Percentiles rank a stretch among this genome's conserved stretches.
Conservation (phyloP, 2,329 filamentous ascomycete species). For the Ophiostoma ips region DNA sequence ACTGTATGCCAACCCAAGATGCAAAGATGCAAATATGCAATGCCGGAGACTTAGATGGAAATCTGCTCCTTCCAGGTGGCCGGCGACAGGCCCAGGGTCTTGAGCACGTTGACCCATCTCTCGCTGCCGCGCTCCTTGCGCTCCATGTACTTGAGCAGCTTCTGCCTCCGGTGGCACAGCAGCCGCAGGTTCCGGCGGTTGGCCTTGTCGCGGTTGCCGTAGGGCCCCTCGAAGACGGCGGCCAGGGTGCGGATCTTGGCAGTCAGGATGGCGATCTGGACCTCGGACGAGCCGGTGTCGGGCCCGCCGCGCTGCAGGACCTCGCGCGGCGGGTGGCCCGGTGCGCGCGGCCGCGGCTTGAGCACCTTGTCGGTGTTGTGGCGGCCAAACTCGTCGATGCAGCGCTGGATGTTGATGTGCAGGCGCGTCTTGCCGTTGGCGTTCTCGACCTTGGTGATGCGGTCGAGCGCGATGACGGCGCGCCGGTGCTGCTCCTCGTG, state of each 20-base stretch:
- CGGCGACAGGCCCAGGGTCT: conserved; percentile 72
- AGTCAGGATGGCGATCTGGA: conserved; percentile 93
- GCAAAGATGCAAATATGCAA: background rate
- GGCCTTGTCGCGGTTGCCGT: conserved; percentile 73
- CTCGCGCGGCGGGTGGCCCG: conserved; percentile 27
- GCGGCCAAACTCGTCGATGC: conserved; percentile 76
- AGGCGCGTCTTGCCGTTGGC: conserved; percentile 64
- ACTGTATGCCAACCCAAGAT: background rate
- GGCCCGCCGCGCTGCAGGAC: conserved; percentile 54
- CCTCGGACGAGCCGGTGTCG: conserved; percentile 89
- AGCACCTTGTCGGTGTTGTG: conserved; percentile 72
- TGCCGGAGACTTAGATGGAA: conserved; percentile 28
- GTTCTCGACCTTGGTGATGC: conserved; percentile 67
- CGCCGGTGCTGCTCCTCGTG: conserved; percentile 48
- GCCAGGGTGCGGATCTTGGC: conserved; percentile 79
- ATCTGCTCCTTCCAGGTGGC: conserved; percentile 90
- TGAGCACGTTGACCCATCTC: conserved; percentile 75
- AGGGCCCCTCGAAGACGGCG: conserved; percentile 50
- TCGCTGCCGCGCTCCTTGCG: conserved; percentile 81
- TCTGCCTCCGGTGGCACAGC: conserved; percentile 80
- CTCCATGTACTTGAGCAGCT: conserved; percentile 73
- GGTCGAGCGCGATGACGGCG: conserved; percentile 60
- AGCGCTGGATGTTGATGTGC: conserved; percentile 71
- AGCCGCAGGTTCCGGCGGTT: conserved; percentile 84
- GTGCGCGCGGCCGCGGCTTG: conserved; percentile 42